Base-by-base conservation (phyloP, 148 eudicot species). In the Rheum nobile region DNA sequence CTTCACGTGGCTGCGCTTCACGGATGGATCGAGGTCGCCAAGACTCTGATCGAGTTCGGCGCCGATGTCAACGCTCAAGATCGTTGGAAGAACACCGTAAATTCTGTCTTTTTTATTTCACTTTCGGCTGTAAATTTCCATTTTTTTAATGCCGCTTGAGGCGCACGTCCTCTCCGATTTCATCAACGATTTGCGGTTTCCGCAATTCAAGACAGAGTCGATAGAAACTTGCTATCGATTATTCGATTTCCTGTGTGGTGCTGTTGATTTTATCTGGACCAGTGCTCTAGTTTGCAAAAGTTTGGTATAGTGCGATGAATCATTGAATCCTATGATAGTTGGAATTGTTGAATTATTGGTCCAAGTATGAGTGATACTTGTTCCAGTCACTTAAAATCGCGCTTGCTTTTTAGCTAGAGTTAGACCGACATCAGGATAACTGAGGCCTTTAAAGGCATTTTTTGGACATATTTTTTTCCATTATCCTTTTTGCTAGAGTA, bases 81-180 rank as follows among this genome's bases (percentile, higher is more conserved):
- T 91, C 98, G 98, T 50, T 95, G 98, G 98, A 90, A 75, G 73
- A 95, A 95, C 78, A 91, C 98, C 67, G 97, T 95, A 81, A 71
- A 32, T 34, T 65, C 37, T n/a, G 16, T 34, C 41, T 65, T 8
- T 32, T 65, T 17, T 34, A 4, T 32, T 65, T 34, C 0, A 28
- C 35, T 59, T 57, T 61, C 35, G 35, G 1, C 0, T 29, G 67
- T 4, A 1, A 46, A 34, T 21, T 63, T 43, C 42, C 73, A 67
- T 1, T 44, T 26, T 46, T 52, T 10, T 41, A 0, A 52, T 68
- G 39, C 44, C 4, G 1, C 22, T 26, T 70, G 71, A 32, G 9
- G 22, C 11, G 24, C 24, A 46, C 55, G 42, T 16, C 35, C 41
- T 37, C 6, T 4, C 67, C 35, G 7, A 28, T 28, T 29, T 61